Evolutionary conservation across 2,329 filamentous ascomycete species (phyloP), one percentile per base, ranked within the genome.

Genomic region (Aspergillus melleus): DNA sequence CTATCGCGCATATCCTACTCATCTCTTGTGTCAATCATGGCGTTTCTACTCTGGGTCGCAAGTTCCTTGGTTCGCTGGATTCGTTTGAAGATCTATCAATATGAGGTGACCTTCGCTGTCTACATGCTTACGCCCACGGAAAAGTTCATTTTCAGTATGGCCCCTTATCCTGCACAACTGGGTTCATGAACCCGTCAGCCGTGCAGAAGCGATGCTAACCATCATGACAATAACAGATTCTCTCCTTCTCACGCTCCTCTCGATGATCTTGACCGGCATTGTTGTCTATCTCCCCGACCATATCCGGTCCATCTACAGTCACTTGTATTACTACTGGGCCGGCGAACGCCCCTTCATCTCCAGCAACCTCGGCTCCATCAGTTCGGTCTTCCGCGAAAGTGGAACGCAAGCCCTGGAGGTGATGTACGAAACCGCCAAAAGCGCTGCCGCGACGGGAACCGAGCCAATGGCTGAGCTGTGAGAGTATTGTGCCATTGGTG

Each of bases 81-180:
- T 67, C 88, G 92, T 78, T 86, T 93, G 77, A 99, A 99, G 84
- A 88, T 93, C 76, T 97, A 98, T 83, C 95, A 98, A 82, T 92
- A 98, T 75, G 95, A 99, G 81, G 94, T 98, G 76, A 97, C 94
- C 12, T 95, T 96, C 78, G 90, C 90, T 62, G 86, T 98, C 26
- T 98, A 99, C 84, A 98, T 99, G 90, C 89, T 97, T 70, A 97
- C 93, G 42, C 90, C 92, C 1, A 92, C 90, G 55, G 95, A 99
- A 82, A 96, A 96, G 77, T 94, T 96, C 79, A 89, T 96, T 70
- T 96, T 98, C 80, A 98, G 95, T 98, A 85, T 59, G 92, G 79
- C 54, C 32, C 36, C 32, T 22, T 47, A 12, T 20, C 58, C 58
- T 50, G 2, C 2, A 9, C 19, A 24, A 24, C 30, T 11, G 14